Evolutionary conservation across 225 moss, liverwort and hornwort species (phyloP).

Genomic region (Marchantia polymorpha): DNA sequence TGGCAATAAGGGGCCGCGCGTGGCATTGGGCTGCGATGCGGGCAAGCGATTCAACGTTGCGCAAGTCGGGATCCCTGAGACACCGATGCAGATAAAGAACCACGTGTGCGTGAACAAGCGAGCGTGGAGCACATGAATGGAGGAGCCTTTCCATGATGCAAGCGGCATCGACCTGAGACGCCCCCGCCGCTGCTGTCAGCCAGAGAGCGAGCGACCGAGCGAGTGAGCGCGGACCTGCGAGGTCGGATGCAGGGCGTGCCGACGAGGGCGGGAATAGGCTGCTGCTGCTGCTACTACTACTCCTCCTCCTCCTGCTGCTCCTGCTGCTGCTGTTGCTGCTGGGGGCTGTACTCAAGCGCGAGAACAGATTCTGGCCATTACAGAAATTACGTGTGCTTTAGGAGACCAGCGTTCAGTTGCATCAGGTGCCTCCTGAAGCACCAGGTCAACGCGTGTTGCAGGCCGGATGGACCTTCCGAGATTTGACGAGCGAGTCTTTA

Average conservation of each 20-base stretch:
- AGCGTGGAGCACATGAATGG: not conserved
- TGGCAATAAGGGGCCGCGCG: not conserved
- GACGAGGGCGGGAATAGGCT: not conserved
- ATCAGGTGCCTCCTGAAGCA: not conserved
- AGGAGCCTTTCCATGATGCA: not conserved
- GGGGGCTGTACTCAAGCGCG: not conserved
- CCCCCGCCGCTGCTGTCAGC: not conserved
- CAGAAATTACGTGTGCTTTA: conserved; percentile 17
- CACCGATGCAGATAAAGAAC: not conserved
- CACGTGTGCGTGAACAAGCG: not conserved
- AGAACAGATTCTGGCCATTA: conserved; percentile 3
- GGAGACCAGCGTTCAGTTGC: conserved; percentile 2
- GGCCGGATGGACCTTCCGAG: not conserved
- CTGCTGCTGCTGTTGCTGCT: no score
- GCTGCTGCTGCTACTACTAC: no score
- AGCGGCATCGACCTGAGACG: not conserved
- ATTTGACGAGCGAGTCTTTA: not conserved
- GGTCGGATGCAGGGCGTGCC: not conserved
- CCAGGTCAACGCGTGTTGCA: conserved; percentile 21
- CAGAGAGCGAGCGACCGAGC: not conserved
- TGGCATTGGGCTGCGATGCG: not conserved
- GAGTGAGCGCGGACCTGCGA: no score
- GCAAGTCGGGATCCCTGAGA: not conserved
- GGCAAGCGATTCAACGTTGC: not conserved
- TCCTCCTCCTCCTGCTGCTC: no score